Evolutionary conservation across 768 basidiomycete genomes (phyloP).

Genomic region (Leccinum pellstonianum): DNA sequence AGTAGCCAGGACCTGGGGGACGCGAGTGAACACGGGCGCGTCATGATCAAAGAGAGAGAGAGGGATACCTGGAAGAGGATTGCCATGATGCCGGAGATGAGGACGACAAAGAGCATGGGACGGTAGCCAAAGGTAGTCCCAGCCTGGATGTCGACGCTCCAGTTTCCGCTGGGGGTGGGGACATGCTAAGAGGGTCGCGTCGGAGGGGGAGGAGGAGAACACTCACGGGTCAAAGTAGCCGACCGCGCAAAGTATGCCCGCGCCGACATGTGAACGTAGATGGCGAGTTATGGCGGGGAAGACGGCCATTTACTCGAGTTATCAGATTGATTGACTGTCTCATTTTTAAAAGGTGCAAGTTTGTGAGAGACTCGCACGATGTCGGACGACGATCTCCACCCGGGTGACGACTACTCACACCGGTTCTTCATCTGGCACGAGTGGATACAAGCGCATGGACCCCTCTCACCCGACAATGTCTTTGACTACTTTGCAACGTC

Average conservation of each 20-base stretch:
- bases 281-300: conserved; percentile 25
- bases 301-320: background rate
- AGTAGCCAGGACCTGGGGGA: conserved; percentile 37
- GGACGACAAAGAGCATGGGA: conserved; percentile 43
- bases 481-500: conserved; percentile 89
- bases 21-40: background rate
- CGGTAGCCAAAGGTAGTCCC: conserved; percentile 45
- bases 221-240: conserved; percentile 38
- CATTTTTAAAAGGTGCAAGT: background rate
- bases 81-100: conserved; percentile 44
- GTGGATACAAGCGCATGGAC: conserved; percentile 85
- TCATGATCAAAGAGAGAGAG: background rate
- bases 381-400: conserved; percentile 70
- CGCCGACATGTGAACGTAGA: conserved; percentile 36
- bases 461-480: conserved; percentile 72
- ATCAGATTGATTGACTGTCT: background rate
- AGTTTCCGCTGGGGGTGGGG: conserved; percentile 34
- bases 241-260: conserved; percentile 39
- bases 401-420: conserved; percentile 77
- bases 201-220: background rate
- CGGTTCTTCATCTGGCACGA: conserved; percentile 90
- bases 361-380: conserved; percentile 1
- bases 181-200: background rate
- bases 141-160: conserved; percentile 45
- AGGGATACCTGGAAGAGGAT: conserved; percentile 39